A percentile compares a stretch with the other conserved stretches of the same genome.
phyloP scores from a whole-genome alignment of 148 eudicot genomes.

The Rhododendron henanense region DNA sequence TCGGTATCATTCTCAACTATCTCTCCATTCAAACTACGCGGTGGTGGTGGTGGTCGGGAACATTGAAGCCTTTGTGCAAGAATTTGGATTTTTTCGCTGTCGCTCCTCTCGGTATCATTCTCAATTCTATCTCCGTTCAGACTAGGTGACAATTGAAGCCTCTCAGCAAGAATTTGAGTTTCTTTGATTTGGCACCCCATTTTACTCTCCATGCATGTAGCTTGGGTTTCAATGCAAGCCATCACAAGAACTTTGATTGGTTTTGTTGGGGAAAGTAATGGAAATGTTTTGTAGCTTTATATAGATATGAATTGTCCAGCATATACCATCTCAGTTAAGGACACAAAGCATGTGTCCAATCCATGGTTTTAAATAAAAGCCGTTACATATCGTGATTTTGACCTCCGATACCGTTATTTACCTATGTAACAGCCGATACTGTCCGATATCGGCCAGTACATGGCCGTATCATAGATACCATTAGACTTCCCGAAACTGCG shows the following conservation, averaged over 20 bases:
- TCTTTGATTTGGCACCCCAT: neutral
- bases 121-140: neutral
- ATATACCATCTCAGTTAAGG: neutral
- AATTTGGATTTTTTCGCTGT: neutral
- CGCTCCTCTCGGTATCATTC: neutral
- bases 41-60: neutral
- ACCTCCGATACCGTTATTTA: too few species aligned
- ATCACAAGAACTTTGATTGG: neutral
- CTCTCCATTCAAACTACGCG: neutral
- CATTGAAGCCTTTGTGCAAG: slow-evolving; percentile 4
- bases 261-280: neutral
- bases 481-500: too few species aligned
- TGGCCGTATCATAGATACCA: neutral
- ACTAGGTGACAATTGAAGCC: neutral
- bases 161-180: neutral
- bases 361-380: too few species aligned
- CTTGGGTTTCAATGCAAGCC: neutral
- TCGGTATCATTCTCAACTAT: neutral
- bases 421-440: neutral
- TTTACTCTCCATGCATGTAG: neutral
- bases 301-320: neutral
- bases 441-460: neutral
- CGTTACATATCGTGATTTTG: too few species aligned
- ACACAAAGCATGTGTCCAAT: neutral
- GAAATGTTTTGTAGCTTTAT: neutral